These are phyloP conservation scores for Letharia lupina DNA, from an alignment of 495 filamentous ascomycete species.

Conservation along the genomic window DNA sequence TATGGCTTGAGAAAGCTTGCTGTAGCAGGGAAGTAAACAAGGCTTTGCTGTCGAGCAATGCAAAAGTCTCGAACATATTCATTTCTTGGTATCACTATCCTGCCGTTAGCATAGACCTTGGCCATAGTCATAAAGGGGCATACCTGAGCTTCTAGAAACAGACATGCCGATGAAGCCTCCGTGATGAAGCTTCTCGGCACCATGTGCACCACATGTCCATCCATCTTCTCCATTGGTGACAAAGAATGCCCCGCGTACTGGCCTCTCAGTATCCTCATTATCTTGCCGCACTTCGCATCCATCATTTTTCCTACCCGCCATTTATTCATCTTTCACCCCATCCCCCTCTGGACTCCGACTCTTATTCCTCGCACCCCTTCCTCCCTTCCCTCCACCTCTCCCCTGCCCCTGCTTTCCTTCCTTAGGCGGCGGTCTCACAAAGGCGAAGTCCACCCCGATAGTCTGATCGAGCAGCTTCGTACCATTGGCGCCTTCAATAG, in stretches of 20 bases:
- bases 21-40: neutral
- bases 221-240: neutral
- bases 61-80: neutral
- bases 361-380: slow-evolving; percentile 47
- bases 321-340: slow-evolving; percentile 17
- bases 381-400: slow-evolving; percentile 43
- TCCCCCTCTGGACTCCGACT: slow-evolving; percentile 41
- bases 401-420: slow-evolving; percentile 37
- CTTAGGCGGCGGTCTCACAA: slow-evolving; percentile 83
- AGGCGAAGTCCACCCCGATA: slow-evolving; percentile 87
- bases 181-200: slow-evolving; percentile 10
- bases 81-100: slow-evolving; percentile 1
- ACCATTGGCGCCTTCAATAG: slow-evolving; percentile 74
- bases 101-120: neutral
- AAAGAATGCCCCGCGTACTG: neutral
- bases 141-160: neutral
- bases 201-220: neutral
- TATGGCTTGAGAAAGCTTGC: no score
- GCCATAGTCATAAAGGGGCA: no score
- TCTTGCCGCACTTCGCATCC: no score
- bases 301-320: no score
- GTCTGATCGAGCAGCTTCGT: slow-evolving; percentile 88
- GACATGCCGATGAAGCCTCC: slow-evolving; percentile 12
- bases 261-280: neutral
- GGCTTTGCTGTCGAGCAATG: neutral